phyloP scores from a whole-genome alignment of 2,329 filamentous ascomycete genomes.

The Fusarium keratoplasticum region DNA sequence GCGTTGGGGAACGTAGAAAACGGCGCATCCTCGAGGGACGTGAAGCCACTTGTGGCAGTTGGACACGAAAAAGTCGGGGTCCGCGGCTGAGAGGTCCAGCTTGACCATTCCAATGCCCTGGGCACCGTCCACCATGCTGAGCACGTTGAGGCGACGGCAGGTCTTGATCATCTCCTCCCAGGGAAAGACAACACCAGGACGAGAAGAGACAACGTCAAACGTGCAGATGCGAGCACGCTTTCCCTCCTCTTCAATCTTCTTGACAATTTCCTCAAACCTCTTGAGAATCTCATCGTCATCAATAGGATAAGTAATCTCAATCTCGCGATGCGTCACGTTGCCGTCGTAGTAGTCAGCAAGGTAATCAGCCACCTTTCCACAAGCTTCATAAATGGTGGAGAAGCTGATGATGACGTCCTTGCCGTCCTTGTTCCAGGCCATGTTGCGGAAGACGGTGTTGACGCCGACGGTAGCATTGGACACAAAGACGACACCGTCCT shows the following conservation, averaged over 20 bases:
- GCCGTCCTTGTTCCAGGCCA: conserved; percentile 75
- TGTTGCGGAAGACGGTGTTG: conserved; percentile 83
- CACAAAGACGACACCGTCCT: conserved; percentile 78
- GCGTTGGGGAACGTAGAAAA: conserved; percentile 81
- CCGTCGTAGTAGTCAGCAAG: conserved; percentile 73
- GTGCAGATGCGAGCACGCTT: conserved; percentile 72
- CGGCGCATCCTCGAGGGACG: conserved; percentile 81
- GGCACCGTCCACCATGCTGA: conserved; percentile 85
- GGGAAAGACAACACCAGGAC: conserved; percentile 83
- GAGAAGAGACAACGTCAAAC: conserved; percentile 84
- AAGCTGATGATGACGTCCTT: conserved; percentile 85
- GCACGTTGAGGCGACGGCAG: conserved; percentile 74
- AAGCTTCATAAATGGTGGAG: conserved; percentile 81
- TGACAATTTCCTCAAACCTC: conserved; percentile 70
- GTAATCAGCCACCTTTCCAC: conserved; percentile 78
- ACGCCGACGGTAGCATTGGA: conserved; percentile 83
- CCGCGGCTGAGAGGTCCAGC: conserved; percentile 72
- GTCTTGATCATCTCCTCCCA: conserved; percentile 74
- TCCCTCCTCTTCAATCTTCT: conserved; percentile 62
- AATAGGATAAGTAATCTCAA: conserved; percentile 76
- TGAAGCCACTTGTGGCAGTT: conserved; percentile 96
- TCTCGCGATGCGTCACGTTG: conserved; percentile 59
- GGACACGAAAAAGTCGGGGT: conserved; percentile 87
- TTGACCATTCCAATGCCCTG: conserved; percentile 85
- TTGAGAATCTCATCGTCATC: conserved; percentile 74